A percentile compares a stretch with the other conserved stretches of the same genome.
Evolutionary conservation across 2,329 filamentous ascomycete species (phyloP).

Genomic region (Hirsutella minnesotensis): DNA sequence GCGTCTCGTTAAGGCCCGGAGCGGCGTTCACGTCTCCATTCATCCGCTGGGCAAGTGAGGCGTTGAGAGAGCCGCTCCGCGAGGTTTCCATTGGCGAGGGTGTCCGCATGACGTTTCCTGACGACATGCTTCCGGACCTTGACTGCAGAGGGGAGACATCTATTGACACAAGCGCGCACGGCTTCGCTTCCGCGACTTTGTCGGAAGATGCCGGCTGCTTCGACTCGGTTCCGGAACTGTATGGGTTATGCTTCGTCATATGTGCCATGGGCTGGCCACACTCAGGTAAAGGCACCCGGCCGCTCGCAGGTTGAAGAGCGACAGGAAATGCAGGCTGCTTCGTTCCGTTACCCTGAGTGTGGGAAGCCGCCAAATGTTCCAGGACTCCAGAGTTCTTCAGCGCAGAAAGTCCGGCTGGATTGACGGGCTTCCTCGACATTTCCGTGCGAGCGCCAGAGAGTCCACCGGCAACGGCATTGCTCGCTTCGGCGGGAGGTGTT

Average conservation of each 20-base stretch:
- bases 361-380: no score
- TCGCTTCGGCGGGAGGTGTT: background rate
- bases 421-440: no score
- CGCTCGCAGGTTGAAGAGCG: no score
- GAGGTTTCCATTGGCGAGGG: constrained; percentile 7
- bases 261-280: no score
- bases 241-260: no score
- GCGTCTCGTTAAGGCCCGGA: constrained; percentile 2
- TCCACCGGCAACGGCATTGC: no score
- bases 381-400: no score
- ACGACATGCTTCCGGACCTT: constrained; percentile 8
- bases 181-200: constrained; percentile 1
- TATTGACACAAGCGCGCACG: constrained; percentile 2
- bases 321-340: no score
- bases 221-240: no score
- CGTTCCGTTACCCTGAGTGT: no score
- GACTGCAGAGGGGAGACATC: constrained; percentile 5
- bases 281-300: constrained; percentile 1
- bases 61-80: constrained; percentile 6
- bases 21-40: constrained; percentile 2
- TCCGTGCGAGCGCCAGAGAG: no score
- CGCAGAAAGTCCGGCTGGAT: no score
- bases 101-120: constrained; percentile 5
- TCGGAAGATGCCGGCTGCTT: background rate
- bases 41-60: constrained; percentile 1